Conservation (phyloP, 805 yeast species). For the Komagataella ulmi region DNA sequence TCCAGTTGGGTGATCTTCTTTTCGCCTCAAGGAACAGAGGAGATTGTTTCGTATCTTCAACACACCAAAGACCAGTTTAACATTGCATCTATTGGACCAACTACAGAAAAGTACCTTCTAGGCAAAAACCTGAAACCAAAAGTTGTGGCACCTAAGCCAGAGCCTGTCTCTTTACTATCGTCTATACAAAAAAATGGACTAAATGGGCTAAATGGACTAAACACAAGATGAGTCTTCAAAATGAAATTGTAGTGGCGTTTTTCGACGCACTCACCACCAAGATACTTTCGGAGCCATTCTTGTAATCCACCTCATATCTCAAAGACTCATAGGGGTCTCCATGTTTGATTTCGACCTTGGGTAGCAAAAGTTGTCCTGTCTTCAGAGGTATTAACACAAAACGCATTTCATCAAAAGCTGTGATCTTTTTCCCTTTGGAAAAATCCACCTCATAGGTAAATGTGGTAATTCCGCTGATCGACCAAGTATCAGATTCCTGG, state of each 20-base stretch:
- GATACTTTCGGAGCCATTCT: slow-evolving; percentile 55
- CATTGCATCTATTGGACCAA: slow-evolving; percentile 86
- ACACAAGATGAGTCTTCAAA: slow-evolving; percentile 17
- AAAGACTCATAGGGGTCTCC: slow-evolving; percentile 20
- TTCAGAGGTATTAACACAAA: slow-evolving; percentile 59
- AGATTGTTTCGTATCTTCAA: slow-evolving; percentile 36
- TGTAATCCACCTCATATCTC: slow-evolving; percentile 46
- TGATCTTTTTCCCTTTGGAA: neutral
- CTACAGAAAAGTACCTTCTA: slow-evolving; percentile 56
- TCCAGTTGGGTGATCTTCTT: slow-evolving; percentile 70
- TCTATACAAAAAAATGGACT: slow-evolving; percentile 14
- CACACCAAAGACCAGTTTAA: slow-evolving; percentile 10
- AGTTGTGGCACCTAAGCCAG: slow-evolving; percentile 62
- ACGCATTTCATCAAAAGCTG: slow-evolving; percentile 10
- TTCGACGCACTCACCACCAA: slow-evolving; percentile 54
- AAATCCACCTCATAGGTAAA: slow-evolving; percentile 30
- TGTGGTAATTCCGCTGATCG: slow-evolving; percentile 58
- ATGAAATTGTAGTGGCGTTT: slow-evolving; percentile 46
- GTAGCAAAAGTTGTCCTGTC: slow-evolving; percentile 60
- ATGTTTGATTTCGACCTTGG: slow-evolving; percentile 37
- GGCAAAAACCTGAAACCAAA: slow-evolving; percentile 40
- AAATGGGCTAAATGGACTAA: neutral
- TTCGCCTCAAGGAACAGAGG: slow-evolving; percentile 80
- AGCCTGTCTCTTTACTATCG: slow-evolving; percentile 42
- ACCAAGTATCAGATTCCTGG: slow-evolving; percentile 52